Conservation (phyloP, 495 filamentous ascomycete genomes). For the Cladorrhinum samala region DNA sequence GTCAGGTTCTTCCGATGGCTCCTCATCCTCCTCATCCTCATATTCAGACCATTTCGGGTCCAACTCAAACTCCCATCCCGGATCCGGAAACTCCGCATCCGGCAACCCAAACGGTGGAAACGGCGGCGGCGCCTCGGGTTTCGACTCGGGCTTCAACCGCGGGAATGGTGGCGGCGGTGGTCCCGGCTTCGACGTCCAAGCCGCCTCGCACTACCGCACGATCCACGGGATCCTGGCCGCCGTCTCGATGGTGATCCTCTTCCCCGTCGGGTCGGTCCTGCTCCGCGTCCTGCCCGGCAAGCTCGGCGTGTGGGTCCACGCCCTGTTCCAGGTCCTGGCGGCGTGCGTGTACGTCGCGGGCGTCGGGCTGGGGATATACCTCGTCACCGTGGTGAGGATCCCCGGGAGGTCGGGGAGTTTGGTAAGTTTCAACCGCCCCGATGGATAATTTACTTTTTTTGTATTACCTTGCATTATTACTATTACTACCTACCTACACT, state of each 20-base stretch:
- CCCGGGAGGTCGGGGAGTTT: constrained; percentile 10
- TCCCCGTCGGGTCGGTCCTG: constrained; percentile 47
- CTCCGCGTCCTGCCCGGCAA: constrained; percentile 37
- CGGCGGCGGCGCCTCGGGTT: neutral
- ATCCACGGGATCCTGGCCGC: constrained; percentile 34
- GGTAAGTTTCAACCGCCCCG: too few relatives aligned
- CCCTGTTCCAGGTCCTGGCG: constrained; percentile 47
- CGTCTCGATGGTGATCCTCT: constrained; percentile 40
- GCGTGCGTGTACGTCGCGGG: constrained; percentile 47
- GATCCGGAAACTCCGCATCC: too few relatives aligned
- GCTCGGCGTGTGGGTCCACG: constrained; percentile 41
- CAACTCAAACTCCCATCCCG: too few relatives aligned
- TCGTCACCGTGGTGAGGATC: constrained; percentile 29
- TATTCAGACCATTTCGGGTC: too few relatives aligned
- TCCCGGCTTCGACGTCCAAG: neutral
- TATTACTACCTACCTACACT: too few relatives aligned
- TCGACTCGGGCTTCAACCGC: too few relatives aligned
- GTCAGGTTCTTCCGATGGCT: too few relatives aligned
- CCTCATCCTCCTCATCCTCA: too few relatives aligned
- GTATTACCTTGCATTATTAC: too few relatives aligned
- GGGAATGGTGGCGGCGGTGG: neutral
- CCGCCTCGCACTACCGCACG: constrained; percentile 11
- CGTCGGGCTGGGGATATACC: constrained; percentile 53
- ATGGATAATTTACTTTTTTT: too few relatives aligned
- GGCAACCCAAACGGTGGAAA: neutral